Evolutionary conservation across 805 yeast species (phyloP), one percentile per base, ranked within the genome.

Genomic region (Saccharomyces mikatae): DNA sequence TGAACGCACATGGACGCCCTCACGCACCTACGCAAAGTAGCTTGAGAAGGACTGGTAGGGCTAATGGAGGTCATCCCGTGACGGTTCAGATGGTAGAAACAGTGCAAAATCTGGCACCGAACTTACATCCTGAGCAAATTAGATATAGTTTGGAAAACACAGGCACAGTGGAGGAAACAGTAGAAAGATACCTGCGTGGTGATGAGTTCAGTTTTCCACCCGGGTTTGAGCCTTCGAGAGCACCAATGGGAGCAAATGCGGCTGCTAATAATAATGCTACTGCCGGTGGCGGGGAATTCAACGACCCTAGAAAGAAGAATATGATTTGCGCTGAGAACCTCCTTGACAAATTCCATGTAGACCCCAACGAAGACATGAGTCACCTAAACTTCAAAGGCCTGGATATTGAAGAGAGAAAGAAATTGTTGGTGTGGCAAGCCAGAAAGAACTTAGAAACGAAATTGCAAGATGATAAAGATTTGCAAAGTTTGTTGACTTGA

Each of bases 31-130:
- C 44, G 13, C 44, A 52, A 36, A 49, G 61, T 27, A 48, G 50
- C n/a, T 60, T 57, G 31, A 49, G 55, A 44, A 11, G 46, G 41
- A 47, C 50, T 13, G 17, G 41, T 27, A 32, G 48, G 29, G 29
- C 53, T 5, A 48, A 41, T 27, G 29, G 58, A 36, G 54, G 73
- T 41, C 56, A 41, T 26, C 31, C 68, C 17, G 83, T 85, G 29
- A 80, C 85, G 2, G 75, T 74, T 5, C 78, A 79, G 52, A 91
- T 91, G 97, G 76, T 91, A 47, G 90, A 85, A 58, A 82, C 87
- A 0, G 97, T 91, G 4, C 87, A 83, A 60, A 81, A 89, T 47
- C 76, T 91, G 51, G 96, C 90, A 0, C 97, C 97, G 2, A 75
- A 76, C 24, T 72, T 87, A 41, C 76, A 87, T 1, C 77, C 71